Evolutionary conservation across 2,329 filamentous ascomycete genomes (phyloP).

Genomic region (Plenodomus tracheiphilus): DNA sequence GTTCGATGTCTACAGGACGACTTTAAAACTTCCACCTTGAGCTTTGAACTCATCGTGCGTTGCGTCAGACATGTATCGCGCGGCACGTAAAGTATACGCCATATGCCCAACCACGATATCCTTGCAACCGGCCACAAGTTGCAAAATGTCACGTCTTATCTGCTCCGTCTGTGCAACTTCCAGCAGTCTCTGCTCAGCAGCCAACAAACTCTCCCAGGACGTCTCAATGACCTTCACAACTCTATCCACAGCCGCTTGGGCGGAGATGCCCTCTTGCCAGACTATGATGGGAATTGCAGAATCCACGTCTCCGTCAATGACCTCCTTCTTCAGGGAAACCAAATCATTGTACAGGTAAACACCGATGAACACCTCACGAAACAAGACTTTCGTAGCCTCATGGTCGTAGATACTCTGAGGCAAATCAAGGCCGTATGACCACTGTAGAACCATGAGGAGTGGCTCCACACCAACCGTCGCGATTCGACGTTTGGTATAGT

Average conservation of each 20-base stretch:
- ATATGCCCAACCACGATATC: conserved; percentile 14
- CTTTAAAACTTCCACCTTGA: background rate
- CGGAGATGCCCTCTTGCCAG: conserved; percentile 11
- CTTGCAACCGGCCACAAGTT: conserved; percentile 8
- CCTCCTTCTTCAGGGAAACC: conserved; percentile 14
- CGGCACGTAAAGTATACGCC: conserved; percentile 2
- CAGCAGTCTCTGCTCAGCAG: conserved; percentile 5
- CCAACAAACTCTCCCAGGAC: conserved; percentile 6
- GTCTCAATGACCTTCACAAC: conserved; percentile 7
- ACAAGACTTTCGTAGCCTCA: conserved; percentile 6
- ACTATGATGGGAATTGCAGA: conserved; percentile 14
- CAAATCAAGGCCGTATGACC: conserved; percentile 7
- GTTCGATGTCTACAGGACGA: background rate
- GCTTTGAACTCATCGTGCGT: background rate
- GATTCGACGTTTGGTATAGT: conserved; percentile 9
- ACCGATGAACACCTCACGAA: conserved; percentile 9
- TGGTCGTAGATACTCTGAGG: conserved; percentile 9
- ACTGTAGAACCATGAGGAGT: conserved; percentile 8
- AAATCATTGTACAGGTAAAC: conserved; percentile 15
- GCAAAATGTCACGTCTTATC: conserved; percentile 5
- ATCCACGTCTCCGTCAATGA: conserved; percentile 9
- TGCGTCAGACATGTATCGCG: background rate
- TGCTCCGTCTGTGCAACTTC: conserved; percentile 3
- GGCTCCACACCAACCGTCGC: conserved; percentile 9
- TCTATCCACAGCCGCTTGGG: conserved; percentile 10